phyloP scores from a whole-genome alignment of 2,329 filamentous ascomycete species.

The Lasiodiplodia citricola region DNA sequence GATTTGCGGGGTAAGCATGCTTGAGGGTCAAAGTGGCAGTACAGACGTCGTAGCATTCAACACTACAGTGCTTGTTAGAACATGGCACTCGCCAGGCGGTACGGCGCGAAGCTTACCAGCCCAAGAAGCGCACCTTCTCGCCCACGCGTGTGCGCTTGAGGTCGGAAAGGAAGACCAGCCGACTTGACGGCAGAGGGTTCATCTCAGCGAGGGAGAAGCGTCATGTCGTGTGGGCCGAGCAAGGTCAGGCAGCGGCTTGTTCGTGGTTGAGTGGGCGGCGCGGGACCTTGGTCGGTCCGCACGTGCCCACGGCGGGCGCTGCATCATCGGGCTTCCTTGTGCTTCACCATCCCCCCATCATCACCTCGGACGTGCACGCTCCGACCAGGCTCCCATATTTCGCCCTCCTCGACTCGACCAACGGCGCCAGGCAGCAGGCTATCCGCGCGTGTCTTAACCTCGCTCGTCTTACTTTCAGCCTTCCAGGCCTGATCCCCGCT shows the following conservation, averaged over 20 bases:
- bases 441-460: background rate
- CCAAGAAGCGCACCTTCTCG: conserved; percentile 91
- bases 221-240: background rate
- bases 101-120: conserved; percentile 69
- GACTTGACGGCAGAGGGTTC: conserved; percentile 63
- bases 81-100: conserved; percentile 25
- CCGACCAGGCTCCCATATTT: conserved; percentile 17
- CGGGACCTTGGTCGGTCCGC: conserved; percentile 1
- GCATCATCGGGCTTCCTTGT: conserved; percentile 27
- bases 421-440: background rate
- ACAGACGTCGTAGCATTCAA: conserved; percentile 62
- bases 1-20: conserved; percentile 63
- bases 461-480: background rate
- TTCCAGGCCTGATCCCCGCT: background rate
- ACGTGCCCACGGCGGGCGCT: conserved; percentile 19
- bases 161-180: conserved; percentile 55
- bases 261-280: background rate
- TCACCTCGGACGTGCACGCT: conserved; percentile 10
- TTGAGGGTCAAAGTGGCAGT: conserved; percentile 70
- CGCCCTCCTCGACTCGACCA: background rate
- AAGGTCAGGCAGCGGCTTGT: background rate
- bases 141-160: conserved; percentile 55
- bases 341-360: conserved; percentile 24
- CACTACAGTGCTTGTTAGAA: conserved; percentile 48
- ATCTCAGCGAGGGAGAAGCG: background rate